Conservation (phyloP, 257 asterid species). For the Solanum piurae region DNA sequence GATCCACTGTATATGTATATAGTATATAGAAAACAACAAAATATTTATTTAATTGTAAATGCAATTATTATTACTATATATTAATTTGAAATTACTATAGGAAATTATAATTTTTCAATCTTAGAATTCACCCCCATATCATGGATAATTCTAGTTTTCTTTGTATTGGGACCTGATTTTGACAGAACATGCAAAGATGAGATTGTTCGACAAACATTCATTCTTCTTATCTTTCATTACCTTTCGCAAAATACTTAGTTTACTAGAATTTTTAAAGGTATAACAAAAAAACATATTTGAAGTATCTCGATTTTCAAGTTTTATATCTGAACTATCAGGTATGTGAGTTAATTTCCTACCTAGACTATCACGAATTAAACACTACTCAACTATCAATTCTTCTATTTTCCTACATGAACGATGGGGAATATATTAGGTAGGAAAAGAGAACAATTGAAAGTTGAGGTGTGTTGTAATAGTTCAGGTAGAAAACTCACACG, state of each 20-base stretch:
- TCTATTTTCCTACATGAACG: no score
- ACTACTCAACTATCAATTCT: no score
- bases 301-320: neutral
- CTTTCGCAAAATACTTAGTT: neutral
- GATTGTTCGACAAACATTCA: neutral
- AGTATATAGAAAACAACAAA: no score
- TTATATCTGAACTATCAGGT: no score
- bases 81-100: neutral
- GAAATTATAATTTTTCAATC: neutral
- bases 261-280: neutral
- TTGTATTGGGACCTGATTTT: neutral
- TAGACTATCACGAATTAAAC: neutral
- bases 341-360: neutral
- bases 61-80: no score
- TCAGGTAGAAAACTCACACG: no score
- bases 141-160: neutral
- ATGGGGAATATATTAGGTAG: neutral
- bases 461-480: neutral
- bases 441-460: no score
- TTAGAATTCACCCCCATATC: neutral
- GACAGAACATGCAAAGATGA: neutral
- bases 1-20: no score
- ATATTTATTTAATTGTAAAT: no score
- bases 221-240: neutral
- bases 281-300: neutral